These are phyloP conservation scores for Plantago major DNA, from an alignment of 257 asterid species.

Conservation along the genomic window DNA sequence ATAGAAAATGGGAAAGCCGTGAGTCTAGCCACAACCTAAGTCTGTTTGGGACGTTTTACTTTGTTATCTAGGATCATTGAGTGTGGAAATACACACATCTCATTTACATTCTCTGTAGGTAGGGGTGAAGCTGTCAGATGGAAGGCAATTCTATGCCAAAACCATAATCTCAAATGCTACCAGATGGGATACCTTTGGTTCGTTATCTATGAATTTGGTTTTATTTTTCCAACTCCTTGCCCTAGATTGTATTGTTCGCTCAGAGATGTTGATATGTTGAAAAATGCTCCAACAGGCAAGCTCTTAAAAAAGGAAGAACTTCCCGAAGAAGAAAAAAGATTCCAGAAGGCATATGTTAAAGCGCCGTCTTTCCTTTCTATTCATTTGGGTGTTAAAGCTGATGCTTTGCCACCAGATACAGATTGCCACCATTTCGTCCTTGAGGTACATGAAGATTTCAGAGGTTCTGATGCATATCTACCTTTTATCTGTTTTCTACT, in stretches of 20 bases:
- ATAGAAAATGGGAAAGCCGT: conserved; percentile 77
- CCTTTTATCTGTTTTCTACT: not conserved
- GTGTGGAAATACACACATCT: conserved; percentile 1
- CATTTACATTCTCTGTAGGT: conserved; percentile 46
- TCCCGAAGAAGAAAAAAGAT: conserved; percentile 86
- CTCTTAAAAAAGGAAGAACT: conserved; percentile 69
- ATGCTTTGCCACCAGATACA: conserved; percentile 76
- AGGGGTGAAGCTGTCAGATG: conserved; percentile 90
- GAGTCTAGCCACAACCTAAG: conserved; percentile 30
- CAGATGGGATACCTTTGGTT: conserved; percentile 99
- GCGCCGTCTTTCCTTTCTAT: conserved; percentile 98
- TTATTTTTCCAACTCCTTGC: conserved; percentile 15
- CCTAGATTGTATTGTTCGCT: conserved; percentile 1
- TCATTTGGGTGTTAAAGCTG: conserved; percentile 89
- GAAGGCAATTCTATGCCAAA: conserved; percentile 75
- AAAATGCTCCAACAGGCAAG: conserved; percentile 48
- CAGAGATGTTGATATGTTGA: conserved; percentile 2
- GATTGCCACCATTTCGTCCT: conserved; percentile 95
- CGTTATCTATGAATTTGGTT: conserved; percentile 27
- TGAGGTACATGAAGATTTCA: conserved; percentile 48
- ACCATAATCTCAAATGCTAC: conserved; percentile 91
- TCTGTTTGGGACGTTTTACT: conserved; percentile 3
- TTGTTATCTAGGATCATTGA: conserved; percentile 14
- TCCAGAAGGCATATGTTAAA: conserved; percentile 82
- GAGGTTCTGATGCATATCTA: conserved; percentile 15